Conservation (phyloP, 139 green algal species). For the Micractinium conductrix region DNA sequence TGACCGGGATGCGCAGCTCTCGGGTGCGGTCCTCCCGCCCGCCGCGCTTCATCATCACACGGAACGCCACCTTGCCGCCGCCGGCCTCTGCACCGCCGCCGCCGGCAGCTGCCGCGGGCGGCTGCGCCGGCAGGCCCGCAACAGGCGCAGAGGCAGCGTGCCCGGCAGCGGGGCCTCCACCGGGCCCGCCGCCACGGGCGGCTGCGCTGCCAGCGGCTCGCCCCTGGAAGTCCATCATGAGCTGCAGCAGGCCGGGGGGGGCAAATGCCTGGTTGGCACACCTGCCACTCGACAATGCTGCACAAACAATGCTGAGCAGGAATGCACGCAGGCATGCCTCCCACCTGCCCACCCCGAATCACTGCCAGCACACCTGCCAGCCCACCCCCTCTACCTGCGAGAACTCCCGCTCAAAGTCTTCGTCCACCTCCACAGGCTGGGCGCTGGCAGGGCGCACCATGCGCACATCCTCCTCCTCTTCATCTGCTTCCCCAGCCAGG, state of each 20-base stretch:
- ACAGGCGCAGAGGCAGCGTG: too few relatives aligned
- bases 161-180: background rate
- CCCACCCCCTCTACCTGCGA: too few relatives aligned
- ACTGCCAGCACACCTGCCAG: too few relatives aligned
- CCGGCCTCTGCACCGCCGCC: background rate
- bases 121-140: too few relatives aligned
- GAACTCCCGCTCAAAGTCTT: constrained; percentile 82
- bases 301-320: too few relatives aligned
- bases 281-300: too few relatives aligned
- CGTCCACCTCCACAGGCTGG: constrained; percentile 49
- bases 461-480: constrained; percentile 48
- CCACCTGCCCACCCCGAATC: too few relatives aligned
- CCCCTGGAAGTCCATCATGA: constrained; percentile 53
- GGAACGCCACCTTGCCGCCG: constrained; percentile 15
- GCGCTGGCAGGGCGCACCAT: constrained; percentile 34
- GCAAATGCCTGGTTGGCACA: too few relatives aligned
- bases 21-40: constrained; percentile 47
- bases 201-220: background rate
- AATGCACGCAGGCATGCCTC: too few relatives aligned
- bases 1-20: constrained; percentile 40
- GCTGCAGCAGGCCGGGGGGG: too few relatives aligned
- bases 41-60: constrained; percentile 53
- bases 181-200: background rate
- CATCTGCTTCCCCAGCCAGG: constrained; percentile 29
- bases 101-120: constrained; percentile 42